Base-by-base conservation (phyloP, 2,329 filamentous ascomycete species). In the Pezicula carpinea region DNA sequence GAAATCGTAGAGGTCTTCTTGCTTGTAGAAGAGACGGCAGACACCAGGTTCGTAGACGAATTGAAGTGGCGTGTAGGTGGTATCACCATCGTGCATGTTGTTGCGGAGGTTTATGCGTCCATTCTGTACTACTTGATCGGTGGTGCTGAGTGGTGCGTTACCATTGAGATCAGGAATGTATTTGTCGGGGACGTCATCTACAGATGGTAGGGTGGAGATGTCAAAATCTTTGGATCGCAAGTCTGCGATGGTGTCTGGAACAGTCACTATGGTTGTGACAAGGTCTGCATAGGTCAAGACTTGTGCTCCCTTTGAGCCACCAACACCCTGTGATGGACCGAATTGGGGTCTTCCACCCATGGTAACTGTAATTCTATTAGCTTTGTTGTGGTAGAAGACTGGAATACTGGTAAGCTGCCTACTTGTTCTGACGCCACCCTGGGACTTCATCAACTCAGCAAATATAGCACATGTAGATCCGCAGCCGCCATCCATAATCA, bases 41-140 rank as follows among this genome's bases (percentile, higher is more conserved):
- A 79, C 75, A 1, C 80, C 76, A 0, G 78, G 72, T 51, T 82
- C 73, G 52, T 82, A 80, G 4, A 75, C 60, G 57, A 84, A 85
- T 55, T 85, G 80, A 17, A 75, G 60, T 6, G 79, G 73, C 1
- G 67, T 62, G 46, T 50, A 44, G 17, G 74, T 60, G 7, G 79
- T 72, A 17, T 46, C 39, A 1, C 67, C 62, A 47, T 62, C 54
- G n/a, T 59, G 53, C 15, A 56, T 52, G 26, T 55, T 64, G 47
- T 72, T 70, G 26, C 66, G 61, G 26, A 67, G 59, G 53, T 74
- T 74, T 51, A 73, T 31, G 6, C 48, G 43, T 11, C 11, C 38
- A 1, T 66, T 66, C 32, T 53, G 53, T 43, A 47, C 50, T 6
- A 36, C 31, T 6, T 6, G 7, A 3, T 4, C 23, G 22, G 44